Evolutionary conservation across 257 asterid species (phyloP).

Genomic region (Nicotiana attenuata): DNA sequence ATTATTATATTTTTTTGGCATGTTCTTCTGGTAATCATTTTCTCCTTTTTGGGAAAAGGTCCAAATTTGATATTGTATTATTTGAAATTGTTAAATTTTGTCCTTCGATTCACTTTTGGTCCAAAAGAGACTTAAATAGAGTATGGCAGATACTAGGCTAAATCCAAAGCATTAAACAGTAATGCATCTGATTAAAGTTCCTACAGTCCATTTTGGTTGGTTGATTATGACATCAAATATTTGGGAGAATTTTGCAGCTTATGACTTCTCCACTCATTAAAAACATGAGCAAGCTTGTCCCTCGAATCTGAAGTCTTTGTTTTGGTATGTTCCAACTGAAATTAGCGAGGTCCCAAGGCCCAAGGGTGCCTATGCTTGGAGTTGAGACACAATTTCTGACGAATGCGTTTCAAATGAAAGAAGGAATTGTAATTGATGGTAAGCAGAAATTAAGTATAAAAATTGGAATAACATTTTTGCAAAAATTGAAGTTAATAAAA

Average conservation of each 20-base stretch:
- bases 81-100: no score
- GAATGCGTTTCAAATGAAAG: neutral
- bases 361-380: neutral
- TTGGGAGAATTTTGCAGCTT: neutral
- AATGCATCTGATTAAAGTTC: neutral
- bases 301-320: neutral
- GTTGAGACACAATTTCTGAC: neutral
- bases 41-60: neutral
- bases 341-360: neutral
- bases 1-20: neutral
- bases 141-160: neutral
- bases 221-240: neutral
- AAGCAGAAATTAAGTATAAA: no score
- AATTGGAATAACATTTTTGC: no score
- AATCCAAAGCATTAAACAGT: no score
- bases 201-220: neutral
- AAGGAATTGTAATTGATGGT: neutral
- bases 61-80: no score
- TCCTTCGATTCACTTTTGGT: no score
- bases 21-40: neutral
- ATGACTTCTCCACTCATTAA: neutral
- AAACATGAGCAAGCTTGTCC: neutral
- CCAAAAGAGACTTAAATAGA: neutral
- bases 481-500: no score
- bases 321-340: neutral